Evolutionary conservation across 345 rosid genomes (phyloP), one percentile per base, ranked within the genome.

Genomic region (Tarenaya hassleriana): DNA sequence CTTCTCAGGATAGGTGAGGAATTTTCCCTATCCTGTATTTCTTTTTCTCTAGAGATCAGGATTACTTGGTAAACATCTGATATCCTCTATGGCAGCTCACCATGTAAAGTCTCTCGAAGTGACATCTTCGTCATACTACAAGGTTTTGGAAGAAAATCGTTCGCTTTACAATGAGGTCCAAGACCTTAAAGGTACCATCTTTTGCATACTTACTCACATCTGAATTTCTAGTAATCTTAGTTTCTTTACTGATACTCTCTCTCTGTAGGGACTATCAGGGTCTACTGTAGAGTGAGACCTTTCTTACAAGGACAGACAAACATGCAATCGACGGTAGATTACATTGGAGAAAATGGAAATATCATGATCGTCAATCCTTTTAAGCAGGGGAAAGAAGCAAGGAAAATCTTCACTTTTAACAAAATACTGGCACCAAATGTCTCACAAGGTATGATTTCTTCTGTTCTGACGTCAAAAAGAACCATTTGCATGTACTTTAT

Each of bases 131-230:
- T 79, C 94, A 15, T 87, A 87, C 77, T 95, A 87, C 49, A 74
- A 78, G 64, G 82, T 92, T 55, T 53, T 92, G 44, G 96, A 84
- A 73, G 96, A 92, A 70, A 92, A 92, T 43, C 88, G 98, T 3
- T 66, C 68, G 33, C 95, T 92, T 47, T 84, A 92, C 78, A 87
- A 92, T 81, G 96, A 92, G 80, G 98, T 87, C 38, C 98, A 91
- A 66, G 98, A 87, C 67, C 96, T 91, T 41, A 91, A 91, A 84
- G 98, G 98, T 86, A 15, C 34, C 16, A 35, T 20, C 43, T 63
- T 6, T 42, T 47, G 17, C 4, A 33, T 9, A 7, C 0, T 45
- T 41, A n/a, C n/a, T 48, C 29, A 14, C 51, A 52, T 51, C 40
- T 45, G 31, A 19, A 6, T 16, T 34, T 24, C 50, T 41, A 3